phyloP scores from a whole-genome alignment of 2,329 filamentous ascomycete genomes.

The Fusarium protoensiforme region DNA sequence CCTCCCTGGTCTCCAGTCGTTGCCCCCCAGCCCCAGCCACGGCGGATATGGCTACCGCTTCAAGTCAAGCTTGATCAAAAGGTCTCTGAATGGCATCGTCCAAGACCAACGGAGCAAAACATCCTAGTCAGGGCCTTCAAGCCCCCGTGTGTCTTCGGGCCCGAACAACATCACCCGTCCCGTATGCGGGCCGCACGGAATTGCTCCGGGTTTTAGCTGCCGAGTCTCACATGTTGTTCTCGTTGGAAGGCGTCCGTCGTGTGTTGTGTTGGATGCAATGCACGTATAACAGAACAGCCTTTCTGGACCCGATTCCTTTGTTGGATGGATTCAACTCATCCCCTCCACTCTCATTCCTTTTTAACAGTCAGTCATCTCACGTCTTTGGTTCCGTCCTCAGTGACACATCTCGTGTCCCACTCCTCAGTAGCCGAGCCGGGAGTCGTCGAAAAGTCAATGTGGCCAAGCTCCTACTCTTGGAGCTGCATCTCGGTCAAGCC shows the following conservation, averaged over 20 bases:
- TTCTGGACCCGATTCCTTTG: conserved; percentile 1
- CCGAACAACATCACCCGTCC: conserved; percentile 12
- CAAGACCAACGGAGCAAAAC: not conserved
- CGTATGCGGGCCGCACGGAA: conserved; percentile 2
- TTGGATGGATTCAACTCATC: not conserved
- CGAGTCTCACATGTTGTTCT: not conserved
- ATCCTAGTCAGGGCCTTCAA: not conserved
- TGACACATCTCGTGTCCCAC: conserved; percentile 10
- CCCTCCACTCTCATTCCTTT: not conserved
- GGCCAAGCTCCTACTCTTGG: not conserved
- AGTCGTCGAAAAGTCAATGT: not conserved
- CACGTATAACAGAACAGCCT: not conserved
- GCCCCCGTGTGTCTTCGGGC: conserved; percentile 8
- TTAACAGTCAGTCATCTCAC: conserved; percentile 1
- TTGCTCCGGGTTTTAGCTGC: not conserved
- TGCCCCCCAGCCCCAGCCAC: conserved; percentile 23
- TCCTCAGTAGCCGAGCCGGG: conserved; percentile 8
- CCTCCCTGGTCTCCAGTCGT: not conserved
- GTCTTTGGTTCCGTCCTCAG: conserved; percentile 7
- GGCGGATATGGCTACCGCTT: not conserved
- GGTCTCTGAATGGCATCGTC: not conserved
- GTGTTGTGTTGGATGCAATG: not conserved
- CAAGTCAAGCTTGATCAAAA: not conserved
- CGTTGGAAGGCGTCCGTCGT: not conserved
- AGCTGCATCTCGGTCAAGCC: conserved; percentile 17